Evolutionary conservation across 352 stramenopile genomes (phyloP).

Genomic region (Pythium sp.): DNA sequence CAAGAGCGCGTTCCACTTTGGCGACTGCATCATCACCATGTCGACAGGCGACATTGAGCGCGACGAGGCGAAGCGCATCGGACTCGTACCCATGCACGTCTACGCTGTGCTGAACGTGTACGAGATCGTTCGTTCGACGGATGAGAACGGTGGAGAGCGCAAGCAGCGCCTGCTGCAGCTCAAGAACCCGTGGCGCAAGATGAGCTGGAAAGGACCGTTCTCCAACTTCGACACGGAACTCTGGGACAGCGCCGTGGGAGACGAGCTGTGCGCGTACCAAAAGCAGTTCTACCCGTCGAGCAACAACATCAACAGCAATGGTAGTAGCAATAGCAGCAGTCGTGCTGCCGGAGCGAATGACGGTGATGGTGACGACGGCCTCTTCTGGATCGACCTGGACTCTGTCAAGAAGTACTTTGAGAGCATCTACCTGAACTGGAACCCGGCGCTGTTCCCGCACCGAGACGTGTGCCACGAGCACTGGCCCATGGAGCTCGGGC

Average conservation of each 20-base stretch:
- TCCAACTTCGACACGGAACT: slow-evolving; percentile 53
- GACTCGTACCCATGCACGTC: slow-evolving; percentile 94
- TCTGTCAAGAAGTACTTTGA: slow-evolving; percentile 92
- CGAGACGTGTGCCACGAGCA: slow-evolving; percentile 78
- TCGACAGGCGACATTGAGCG: slow-evolving; percentile 86
- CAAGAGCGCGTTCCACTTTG: slow-evolving; percentile 91
- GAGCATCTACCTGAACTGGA: slow-evolving; percentile 96
- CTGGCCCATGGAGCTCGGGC: slow-evolving; percentile 82
- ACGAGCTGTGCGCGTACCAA: slow-evolving; percentile 59
- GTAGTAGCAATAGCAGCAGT: slow-evolving; percentile 3
- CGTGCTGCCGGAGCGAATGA: not conserved
- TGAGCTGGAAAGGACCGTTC: slow-evolving; percentile 86
- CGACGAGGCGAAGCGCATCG: slow-evolving; percentile 77
- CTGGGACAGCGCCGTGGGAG: slow-evolving; percentile 54
- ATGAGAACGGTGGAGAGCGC: slow-evolving; percentile 14
- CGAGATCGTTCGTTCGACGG: slow-evolving; percentile 44
- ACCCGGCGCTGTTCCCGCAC: slow-evolving; percentile 89
- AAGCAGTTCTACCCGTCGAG: slow-evolving; percentile 41
- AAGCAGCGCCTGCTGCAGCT: slow-evolving; percentile 88
- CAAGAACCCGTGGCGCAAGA: slow-evolving; percentile 96
- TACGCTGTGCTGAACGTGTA: slow-evolving; percentile 95
- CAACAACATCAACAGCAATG: slow-evolving; percentile 3
- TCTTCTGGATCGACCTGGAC: slow-evolving; percentile 96
- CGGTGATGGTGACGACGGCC: slow-evolving; percentile 82
- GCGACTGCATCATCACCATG: slow-evolving; percentile 97